phyloP scores from a whole-genome alignment of 1,139 yeast genomes.

The Sugiyamaella xylanicola region DNA sequence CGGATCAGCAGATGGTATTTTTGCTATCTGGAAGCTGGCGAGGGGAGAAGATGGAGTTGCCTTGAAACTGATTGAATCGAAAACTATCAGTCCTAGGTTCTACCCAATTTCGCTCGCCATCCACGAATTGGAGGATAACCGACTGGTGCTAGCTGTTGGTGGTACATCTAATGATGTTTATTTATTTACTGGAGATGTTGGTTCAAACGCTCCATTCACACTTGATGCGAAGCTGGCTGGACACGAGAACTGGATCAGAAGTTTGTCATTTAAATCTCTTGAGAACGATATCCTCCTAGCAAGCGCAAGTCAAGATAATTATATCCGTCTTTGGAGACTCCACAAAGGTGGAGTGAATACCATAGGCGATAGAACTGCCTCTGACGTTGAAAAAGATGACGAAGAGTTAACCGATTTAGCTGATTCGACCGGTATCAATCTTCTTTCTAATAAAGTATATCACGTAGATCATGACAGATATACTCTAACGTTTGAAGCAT shows the following conservation, averaged over 20 bases:
- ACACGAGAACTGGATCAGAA: constrained; percentile 92
- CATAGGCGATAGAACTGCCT: constrained; percentile 26
- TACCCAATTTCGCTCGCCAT: constrained; percentile 56
- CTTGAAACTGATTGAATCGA: constrained; percentile 25
- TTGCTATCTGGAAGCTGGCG: constrained; percentile 52
- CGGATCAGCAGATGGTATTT: constrained; percentile 67
- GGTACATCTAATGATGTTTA: constrained; percentile 69
- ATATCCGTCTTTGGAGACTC: constrained; percentile 82
- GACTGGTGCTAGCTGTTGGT: constrained; percentile 61
- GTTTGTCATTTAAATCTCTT: constrained; percentile 59
- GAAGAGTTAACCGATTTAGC: constrained; percentile 22
- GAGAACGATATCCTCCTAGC: constrained; percentile 66
- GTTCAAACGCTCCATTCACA: constrained; percentile 37
- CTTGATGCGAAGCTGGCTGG: constrained; percentile 66
- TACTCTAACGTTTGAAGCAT: constrained; percentile 82
- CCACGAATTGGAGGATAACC: background rate
- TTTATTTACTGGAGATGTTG: constrained; percentile 46
- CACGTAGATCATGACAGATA: constrained; percentile 40
- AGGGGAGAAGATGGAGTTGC: constrained; percentile 8
- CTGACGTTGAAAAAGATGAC: constrained; percentile 27
- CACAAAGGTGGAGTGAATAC: constrained; percentile 51
- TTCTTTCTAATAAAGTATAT: constrained; percentile 35
- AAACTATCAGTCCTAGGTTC: constrained; percentile 47
- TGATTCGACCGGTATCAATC: constrained; percentile 14
- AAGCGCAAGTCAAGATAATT: constrained; percentile 86